Evolutionary conservation across 2,329 filamentous ascomycete species (phyloP), one percentile per base, ranked within the genome.

Genomic region (Clarireedia sp.): DNA sequence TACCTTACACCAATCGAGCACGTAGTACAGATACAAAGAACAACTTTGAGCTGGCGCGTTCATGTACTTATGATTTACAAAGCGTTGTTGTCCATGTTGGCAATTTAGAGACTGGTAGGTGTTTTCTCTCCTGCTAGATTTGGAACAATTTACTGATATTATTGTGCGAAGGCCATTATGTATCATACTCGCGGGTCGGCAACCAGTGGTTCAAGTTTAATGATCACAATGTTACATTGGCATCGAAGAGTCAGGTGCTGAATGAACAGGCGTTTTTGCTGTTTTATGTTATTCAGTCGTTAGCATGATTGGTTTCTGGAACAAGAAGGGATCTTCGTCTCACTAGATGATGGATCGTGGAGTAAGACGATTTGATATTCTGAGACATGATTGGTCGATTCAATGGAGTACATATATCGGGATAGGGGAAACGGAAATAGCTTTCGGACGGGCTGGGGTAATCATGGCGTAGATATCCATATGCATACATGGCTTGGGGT

Each of bases 81-180:
- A 90, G 88, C 59, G 91, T 96, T 2, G 87, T 97, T 21, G 91
- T 96, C 40, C 92, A 97, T 67, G 89, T 95, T 58, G 92, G 92
- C 51, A 90, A 92, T 70, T 87, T 96, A 56, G 90, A 96, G 65
- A 90, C 89, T 1, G 92, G 72, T 73, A 61, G 60, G 66, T 45
- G 5, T 6, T 51, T 29, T 14, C 26, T 16, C 21, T 23, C 10
- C 24, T 10, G 3, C 6, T 8, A 33, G 10, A 33, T 12, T 10
- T 33, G 10, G 29, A 14, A 33, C 12, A 12, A 33, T 12, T 33
- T 33, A 12, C 29, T 33, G 12, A 33, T 33, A 5, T 8, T 33
- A 41, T 59, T 38, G 29, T 17, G 45, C 23, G 23, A 10, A n/a
- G 40, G 46, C 37, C 29, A 48, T 40, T 53, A 41, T 24, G 43